Conservation (phyloP, 2,329 filamentous ascomycete genomes). For the Shiraia sp. region DNA sequence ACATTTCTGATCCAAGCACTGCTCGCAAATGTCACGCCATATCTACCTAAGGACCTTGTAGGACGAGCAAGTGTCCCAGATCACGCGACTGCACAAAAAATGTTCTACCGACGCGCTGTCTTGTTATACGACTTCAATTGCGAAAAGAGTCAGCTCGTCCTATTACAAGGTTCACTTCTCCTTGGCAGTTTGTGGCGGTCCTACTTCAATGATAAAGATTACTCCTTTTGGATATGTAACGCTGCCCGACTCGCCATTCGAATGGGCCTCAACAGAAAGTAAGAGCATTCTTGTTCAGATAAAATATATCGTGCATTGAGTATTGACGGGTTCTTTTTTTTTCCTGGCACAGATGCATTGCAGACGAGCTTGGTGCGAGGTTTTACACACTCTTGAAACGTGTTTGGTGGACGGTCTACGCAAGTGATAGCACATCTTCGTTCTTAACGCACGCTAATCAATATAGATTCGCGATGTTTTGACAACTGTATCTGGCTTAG, state of each 20-base stretch:
- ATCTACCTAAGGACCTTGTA: background rate
- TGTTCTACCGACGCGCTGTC: background rate
- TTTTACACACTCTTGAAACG: background rate
- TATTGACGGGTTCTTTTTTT: background rate
- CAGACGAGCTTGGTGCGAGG: background rate
- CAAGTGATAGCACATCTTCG: background rate
- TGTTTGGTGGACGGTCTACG: background rate
- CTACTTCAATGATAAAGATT: background rate
- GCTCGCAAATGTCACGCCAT: background rate
- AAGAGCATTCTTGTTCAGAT: background rate
- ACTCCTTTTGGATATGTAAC: background rate
- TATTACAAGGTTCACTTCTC: slow-evolving; percentile 1
- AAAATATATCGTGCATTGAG: background rate
- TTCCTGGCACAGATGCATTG: background rate
- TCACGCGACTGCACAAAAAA: too few species aligned
- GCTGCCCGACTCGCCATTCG: background rate
- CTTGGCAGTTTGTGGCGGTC: background rate
- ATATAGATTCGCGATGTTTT: background rate
- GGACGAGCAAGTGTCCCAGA: too few species aligned
- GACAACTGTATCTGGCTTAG: background rate
- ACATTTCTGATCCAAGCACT: background rate
- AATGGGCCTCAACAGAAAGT: slow-evolving; percentile 1
- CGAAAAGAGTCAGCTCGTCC: background rate
- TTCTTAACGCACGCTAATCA: background rate
- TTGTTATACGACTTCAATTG: background rate